Base-by-base conservation (phyloP, 2,329 filamentous ascomycete genomes). In the Penicillium psychrosexuale region DNA sequence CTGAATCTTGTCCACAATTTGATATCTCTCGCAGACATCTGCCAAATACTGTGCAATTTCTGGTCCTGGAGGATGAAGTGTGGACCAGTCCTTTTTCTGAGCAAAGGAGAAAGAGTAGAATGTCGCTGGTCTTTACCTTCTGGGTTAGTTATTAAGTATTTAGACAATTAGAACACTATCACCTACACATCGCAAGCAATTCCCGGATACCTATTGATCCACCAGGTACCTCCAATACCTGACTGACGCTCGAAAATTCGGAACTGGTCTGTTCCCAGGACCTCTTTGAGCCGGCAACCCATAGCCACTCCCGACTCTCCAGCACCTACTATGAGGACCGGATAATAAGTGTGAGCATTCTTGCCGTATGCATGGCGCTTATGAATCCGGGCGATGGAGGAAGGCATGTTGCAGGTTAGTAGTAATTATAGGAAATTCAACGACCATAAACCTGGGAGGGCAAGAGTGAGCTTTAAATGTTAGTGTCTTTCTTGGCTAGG, bases 161-260 rank as follows among this genome's bases (percentile, higher is more conserved):
- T 24, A 30, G 8, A 15, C 1, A 34, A 34, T 11, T 4, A 2
- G 13, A 30, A 7, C 15, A 9, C 39, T n/a, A 30, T 36, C 15
- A 56, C 66, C 61, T 69, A 79, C 76, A 82, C 68, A 66, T 85
- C 82, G 62, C 82, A 85, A 7, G 82, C 82, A 51, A 74, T 71
- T 67, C 81, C 81, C 9, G 82, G 84, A 67, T 88, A 88, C 31
- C 77, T 74, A 66, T 87, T 88, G 42, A 79, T 79, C 69, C 78
- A 79, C 85, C 85, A 88, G 1, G 84, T 87, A 8, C 85, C 85
- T 31, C 85, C 85, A 40, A 86, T 75, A 3, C 79, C 78, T 4
- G 75, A 71, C 57, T 83, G 75, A 12, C 81, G 75, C 24, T 88
- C 85, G 56, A 86, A 87, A 64, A 88, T 78, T 28, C 75, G 74